Evolutionary conservation across 1,284 basidiomycete genomes (phyloP).

Genomic region (Vanrija humicola): DNA sequence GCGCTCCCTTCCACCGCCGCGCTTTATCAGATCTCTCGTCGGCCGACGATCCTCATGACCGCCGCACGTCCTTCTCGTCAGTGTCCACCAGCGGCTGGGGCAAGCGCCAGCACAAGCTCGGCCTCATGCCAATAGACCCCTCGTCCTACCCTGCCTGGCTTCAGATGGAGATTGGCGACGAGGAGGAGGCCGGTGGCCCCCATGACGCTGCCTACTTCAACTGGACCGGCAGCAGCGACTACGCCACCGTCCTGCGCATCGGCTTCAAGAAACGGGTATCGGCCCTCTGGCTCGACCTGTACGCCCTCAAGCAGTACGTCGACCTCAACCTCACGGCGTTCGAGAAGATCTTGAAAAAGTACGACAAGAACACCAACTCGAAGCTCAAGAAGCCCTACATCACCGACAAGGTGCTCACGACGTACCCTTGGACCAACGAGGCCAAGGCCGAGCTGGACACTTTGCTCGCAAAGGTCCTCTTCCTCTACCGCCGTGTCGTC

Average conservation of each 20-base stretch:
- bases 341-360: conserved; percentile 97
- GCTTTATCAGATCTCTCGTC: conserved; percentile 28
- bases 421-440: conserved; percentile 63
- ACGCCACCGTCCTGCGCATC: conserved; percentile 81
- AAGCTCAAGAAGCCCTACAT: conserved; percentile 83
- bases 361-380: conserved; percentile 89
- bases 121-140: conserved; percentile 33
- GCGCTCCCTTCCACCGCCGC: conserved; percentile 15
- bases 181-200: conserved; percentile 3
- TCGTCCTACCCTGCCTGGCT: conserved; percentile 32
- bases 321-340: conserved; percentile 93
- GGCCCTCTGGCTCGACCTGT: conserved; percentile 74
- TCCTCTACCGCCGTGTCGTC: conserved; percentile 82
- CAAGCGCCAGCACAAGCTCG: conserved; percentile 8
- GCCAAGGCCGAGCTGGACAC: conserved; percentile 65
- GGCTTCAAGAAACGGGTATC: conserved; percentile 90
- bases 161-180: conserved; percentile 6
- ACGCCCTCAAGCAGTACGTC: conserved; percentile 85
- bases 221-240: conserved; percentile 79
- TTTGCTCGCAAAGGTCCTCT: conserved; percentile 61
- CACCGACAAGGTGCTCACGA: conserved; percentile 65
- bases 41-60: conserved; percentile 25
- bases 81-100: conserved; percentile 19
- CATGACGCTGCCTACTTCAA: conserved; percentile 45
- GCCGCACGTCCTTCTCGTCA: conserved; percentile 41